Evolutionary conservation across 78 protist species (phyloP), one percentile per base, ranked within the genome.

Genomic region (Dictyostelium capitatum): DNA sequence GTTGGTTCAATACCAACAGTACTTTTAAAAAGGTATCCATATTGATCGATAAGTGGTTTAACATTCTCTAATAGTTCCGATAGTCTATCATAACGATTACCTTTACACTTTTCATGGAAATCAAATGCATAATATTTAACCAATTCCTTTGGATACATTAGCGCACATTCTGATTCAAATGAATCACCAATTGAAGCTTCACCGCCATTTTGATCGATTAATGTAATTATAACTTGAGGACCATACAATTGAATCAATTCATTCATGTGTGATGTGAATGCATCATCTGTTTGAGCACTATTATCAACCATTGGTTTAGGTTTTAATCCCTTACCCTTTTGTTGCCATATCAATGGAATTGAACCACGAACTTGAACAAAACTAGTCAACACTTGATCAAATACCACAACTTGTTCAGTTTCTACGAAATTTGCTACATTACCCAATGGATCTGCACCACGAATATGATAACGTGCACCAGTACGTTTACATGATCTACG

Each of bases 391-490:
- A 90, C 90, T 62, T 80, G 80, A 30, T 75, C 89, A 47, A 72
- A 72, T 0, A 82, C 67, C 43, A 90, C 48, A 1, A 94, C 74
- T 17, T 94, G 96, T 83, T 94, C 96, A 23, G 92, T 94, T 67
- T 94, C 96, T 64, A 82, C 96, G 4, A 95, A 95, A 46, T 95
- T 95, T 20, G 97, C 97, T 10, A 89, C 94, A 77, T 89, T 69
- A 47, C 97, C 97, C 0, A 79, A n/a, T 37, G 96, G 83, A 46
- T 93, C 96, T 8, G 84, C 92, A 65, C 96, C 96, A 46, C 96
- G 56, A 11, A 79, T 84, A 57, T 87, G 89, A 53, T 84, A 93
- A 23, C 96, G 37, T 23, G 96, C 70, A 25, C 96, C 96, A 46
- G 95, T 91, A 54, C 95, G 74, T 46, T 91, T 82, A 74, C 95